A percentile compares a stretch with the other conserved stretches of the same genome.
Conservation (phyloP, 148 eudicot species). For the Fallopia convolvulus region DNA sequence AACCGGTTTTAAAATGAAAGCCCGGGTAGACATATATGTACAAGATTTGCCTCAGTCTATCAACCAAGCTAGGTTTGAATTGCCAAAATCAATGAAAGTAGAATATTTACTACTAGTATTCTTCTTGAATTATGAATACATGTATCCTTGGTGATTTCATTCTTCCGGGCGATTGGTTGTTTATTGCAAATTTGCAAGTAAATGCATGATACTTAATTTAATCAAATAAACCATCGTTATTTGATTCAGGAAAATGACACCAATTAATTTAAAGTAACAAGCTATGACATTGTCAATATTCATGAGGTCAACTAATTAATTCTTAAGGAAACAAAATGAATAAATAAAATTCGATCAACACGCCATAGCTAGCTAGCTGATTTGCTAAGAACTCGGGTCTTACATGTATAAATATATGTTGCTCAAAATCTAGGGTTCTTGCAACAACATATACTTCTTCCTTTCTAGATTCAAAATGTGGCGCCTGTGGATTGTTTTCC, state of each 20-base stretch:
- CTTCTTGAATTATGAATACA: too few species aligned
- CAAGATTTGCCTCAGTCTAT: too few species aligned
- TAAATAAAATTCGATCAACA: too few species aligned
- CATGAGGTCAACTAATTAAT: background rate
- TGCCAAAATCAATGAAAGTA: too few species aligned
- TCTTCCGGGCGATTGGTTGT: too few species aligned
- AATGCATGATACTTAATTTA: background rate
- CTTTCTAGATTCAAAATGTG: background rate
- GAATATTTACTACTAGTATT: too few species aligned
- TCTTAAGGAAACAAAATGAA: background rate
- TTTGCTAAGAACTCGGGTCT: too few species aligned
- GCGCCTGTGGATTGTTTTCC: background rate
- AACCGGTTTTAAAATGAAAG: too few species aligned
- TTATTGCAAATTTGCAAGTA: background rate
- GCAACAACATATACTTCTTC: background rate
- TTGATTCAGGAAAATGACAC: background rate
- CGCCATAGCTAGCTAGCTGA: too few species aligned
- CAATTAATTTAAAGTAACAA: background rate
- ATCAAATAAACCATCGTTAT: background rate
- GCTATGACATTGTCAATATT: background rate
- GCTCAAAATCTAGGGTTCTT: background rate
- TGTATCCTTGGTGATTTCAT: too few species aligned
- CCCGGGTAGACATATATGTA: too few species aligned
- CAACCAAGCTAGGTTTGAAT: too few species aligned
- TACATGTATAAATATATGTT: background rate